Evolutionary conservation across 768 basidiomycete genomes (phyloP), one percentile per base, ranked within the genome.

Genomic region (Sutorius australiensis): DNA sequence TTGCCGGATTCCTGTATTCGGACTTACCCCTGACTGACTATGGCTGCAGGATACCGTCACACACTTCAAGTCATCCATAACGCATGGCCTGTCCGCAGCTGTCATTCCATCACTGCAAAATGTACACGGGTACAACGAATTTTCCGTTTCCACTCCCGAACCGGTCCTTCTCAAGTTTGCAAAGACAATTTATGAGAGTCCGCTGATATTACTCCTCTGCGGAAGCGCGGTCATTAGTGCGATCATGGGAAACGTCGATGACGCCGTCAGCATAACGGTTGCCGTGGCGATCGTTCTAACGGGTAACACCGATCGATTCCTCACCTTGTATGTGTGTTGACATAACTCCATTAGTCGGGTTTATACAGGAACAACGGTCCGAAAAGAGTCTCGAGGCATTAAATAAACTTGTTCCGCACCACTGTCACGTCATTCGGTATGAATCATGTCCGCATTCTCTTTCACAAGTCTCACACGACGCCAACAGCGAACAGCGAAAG

Each of bases 351-450:
- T 50, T 43, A 79, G 95, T 98, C 57, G 95, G 92, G 10, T 98
- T 98, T 64, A 84, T 98, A 30, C 95, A 98, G 70, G 95, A 98
- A 69, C 84, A 89, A 55, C 80, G 95, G 31, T 98, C 95, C 1
- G 95, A 98, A 67, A 86, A 97, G 72, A 92, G 90, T 54, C 75
- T 98, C 27, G 93, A 97, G 70, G 92, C 95, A 0, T 77, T 98
- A 32, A 97, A 94, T 75, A 97, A 95, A 70, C 87, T 98, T 38
- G 95, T 98, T 19, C 95, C 95, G 0, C 95, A 98, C 68, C 92
- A 95, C 67, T 95, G 93, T 66, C 92, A 95, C 65, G 84, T 97
- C 55, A 77, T 89, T 49, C 88, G 94, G 72, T 76, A 54, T 19
- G 69, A 16, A 54, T 16, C 16, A 44, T 32, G 19, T 36, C 46